Base-by-base conservation (phyloP, 192 early-diverging fungal species). In the Chytriomyces sp. region DNA sequence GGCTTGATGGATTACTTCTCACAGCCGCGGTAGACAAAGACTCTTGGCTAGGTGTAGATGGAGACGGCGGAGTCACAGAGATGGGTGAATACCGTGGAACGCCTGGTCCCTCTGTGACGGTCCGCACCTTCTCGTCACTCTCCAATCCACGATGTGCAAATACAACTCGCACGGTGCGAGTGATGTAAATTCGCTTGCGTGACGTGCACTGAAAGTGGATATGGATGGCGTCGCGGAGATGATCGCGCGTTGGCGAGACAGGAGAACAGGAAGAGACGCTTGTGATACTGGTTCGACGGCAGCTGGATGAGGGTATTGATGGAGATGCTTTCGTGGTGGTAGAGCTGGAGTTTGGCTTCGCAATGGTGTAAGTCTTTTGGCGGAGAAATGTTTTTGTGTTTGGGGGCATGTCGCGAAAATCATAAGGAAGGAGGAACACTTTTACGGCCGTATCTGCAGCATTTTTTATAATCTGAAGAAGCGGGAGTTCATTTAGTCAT, bases 341-440 rank as follows among this genome's bases (percentile, higher is more conserved):
- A 23, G 72, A 6, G 18, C 13, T 13, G 48, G 67, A 69, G 3
- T 62, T 18, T 59, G 48, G 69, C 45, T 57, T 64, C 26, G 53
- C 8, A 13, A 28, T 43, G 2, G 85, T 80, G 72, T 93, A 94
- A 6, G 87, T 89, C 70, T 94, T 95, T 82, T 94, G 93, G 24
- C 94, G 86, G 11, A 95, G 72, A 76, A 95, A 92, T 6, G 94
- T 95, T 69, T 93, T 93, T n/a, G 84, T 84, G 28, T 80, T 75
- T 5, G 86, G 65, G 1, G 93, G 92, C 91, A 95, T 91, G 61
- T 92, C 91, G 18, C 79, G 80, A 61, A 94, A 87, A 79, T 95
- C 92, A 81, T 94, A 95, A 2, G 92, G 93, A 0, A 95, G 74
- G 23, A 94, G 75, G 63, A 93, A 95, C 0, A 94, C 77, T 75